phyloP scores from a whole-genome alignment of 2,329 filamentous ascomycete genomes.

The Exophiala calicioides region DNA sequence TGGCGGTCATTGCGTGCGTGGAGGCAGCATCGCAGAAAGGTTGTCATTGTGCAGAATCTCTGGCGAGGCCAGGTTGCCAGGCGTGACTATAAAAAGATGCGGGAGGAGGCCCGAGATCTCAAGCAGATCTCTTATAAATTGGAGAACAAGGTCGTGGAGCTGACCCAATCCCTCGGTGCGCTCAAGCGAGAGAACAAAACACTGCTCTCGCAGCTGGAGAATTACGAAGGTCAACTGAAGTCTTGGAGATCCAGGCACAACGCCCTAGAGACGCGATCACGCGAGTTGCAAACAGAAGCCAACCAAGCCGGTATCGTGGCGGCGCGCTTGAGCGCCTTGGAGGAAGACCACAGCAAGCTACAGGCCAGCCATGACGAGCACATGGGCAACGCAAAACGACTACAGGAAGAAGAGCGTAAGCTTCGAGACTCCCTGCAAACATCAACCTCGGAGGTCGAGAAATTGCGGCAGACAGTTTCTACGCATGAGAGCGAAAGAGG shows the following conservation, averaged over 20 bases:
- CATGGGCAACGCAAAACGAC: conserved; percentile 81
- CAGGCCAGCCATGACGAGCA: conserved; percentile 90
- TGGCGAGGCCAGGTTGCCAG: conserved; percentile 86
- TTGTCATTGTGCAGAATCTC: conserved; percentile 85
- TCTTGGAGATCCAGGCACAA: conserved; percentile 94
- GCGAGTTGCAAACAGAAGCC: conserved; percentile 92
- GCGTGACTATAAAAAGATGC: conserved; percentile 81
- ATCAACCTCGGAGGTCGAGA: conserved; percentile 79
- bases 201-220: conserved; percentile 84
- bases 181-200: conserved; percentile 95
- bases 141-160: conserved; percentile 98
- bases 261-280: conserved; percentile 81
- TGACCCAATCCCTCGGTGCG: conserved; percentile 88
- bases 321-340: conserved; percentile 84
- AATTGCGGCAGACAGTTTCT: conserved; percentile 71
- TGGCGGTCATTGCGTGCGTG: conserved; percentile 76
- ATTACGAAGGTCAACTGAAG: conserved; percentile 93
- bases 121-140: conserved; percentile 99
- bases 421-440: conserved; percentile 78
- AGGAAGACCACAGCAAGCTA: conserved; percentile 91
- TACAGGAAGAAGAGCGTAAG: conserved; percentile 90
- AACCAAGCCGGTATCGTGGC: conserved; percentile 97
- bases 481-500: conserved; percentile 82
- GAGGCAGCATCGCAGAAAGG: conserved; percentile 86
- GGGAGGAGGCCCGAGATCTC: conserved; percentile 94